phyloP scores from a whole-genome alignment of 805 yeast species.

The Phaffomyces thermotolerans region DNA sequence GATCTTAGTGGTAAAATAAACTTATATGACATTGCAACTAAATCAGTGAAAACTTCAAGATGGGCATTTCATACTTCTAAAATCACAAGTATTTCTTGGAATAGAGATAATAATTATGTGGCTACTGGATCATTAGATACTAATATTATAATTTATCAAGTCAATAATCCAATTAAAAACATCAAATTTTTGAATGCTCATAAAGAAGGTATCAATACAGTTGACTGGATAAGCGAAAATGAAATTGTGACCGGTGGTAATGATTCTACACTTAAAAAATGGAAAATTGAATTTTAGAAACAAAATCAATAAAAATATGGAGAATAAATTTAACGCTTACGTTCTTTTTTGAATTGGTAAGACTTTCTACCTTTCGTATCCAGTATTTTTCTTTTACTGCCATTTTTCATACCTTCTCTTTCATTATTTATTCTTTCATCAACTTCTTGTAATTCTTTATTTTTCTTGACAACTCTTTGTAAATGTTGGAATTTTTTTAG shows the following conservation, averaged over 20 bases:
- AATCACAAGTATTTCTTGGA: conserved; percentile 76
- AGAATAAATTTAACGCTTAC: conserved; percentile 39
- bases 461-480: conserved; percentile 63
- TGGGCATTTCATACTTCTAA: conserved; percentile 95
- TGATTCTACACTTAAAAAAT: conserved; percentile 73
- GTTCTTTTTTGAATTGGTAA: conserved; percentile 80
- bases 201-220: conserved; percentile 76
- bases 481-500: conserved; percentile 53
- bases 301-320: not conserved
- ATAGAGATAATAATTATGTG: conserved; percentile 59
- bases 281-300: conserved; percentile 37
- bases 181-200: conserved; percentile 74
- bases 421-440: conserved; percentile 70
- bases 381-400: conserved; percentile 70
- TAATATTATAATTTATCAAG: conserved; percentile 71
- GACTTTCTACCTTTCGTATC: conserved; percentile 59
- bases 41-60: conserved; percentile 63
- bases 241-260: conserved; percentile 64
- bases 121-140: conserved; percentile 84
- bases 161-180: conserved; percentile 68
- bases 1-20: conserved; percentile 81
- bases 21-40: conserved; percentile 51
- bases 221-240: conserved; percentile 53
- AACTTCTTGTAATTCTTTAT: conserved; percentile 56
- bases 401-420: conserved; percentile 85